Evolutionary conservation across 768 basidiomycete species (phyloP).

Genomic region (Kwoniella pini): DNA sequence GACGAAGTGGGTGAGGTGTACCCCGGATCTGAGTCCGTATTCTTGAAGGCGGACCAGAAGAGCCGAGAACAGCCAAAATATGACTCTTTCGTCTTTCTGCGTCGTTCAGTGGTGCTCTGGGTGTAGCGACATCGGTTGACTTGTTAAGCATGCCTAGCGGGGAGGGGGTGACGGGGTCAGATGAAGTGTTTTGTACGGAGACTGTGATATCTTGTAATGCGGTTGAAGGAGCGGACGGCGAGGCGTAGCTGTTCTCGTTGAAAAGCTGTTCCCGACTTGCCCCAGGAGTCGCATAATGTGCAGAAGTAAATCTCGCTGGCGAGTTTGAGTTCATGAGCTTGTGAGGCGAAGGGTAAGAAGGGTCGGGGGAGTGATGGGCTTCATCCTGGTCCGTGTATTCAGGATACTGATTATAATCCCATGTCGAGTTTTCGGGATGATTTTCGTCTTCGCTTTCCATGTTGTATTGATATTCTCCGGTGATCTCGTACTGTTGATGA

Average conservation of each 20-base stretch:
- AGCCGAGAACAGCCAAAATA: constrained; percentile 44
- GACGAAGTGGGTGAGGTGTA: constrained; percentile 54
- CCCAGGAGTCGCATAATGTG: constrained; percentile 27
- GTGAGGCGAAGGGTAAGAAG: constrained; percentile 21
- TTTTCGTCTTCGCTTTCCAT: constrained; percentile 1
- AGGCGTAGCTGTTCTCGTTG: not conserved
- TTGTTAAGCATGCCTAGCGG: constrained; percentile 25
- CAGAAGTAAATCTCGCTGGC: constrained; percentile 4
- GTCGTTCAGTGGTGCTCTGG: constrained; percentile 42
- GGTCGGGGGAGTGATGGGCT: not conserved
- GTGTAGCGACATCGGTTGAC: constrained; percentile 30
- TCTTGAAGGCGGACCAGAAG: constrained; percentile 29
- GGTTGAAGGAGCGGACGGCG: constrained; percentile 5
- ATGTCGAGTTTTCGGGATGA: constrained; percentile 14
- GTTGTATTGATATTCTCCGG: constrained; percentile 10
- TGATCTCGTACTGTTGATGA: constrained; percentile 21
- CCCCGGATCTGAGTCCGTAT: constrained; percentile 23
- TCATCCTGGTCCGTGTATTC: constrained; percentile 19
- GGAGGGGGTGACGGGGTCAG: constrained; percentile 37
- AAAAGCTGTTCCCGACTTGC: constrained; percentile 10
- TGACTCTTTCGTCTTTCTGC: constrained; percentile 45
- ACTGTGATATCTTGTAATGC: constrained; percentile 34
- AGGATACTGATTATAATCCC: constrained; percentile 25
- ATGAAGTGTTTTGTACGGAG: constrained; percentile 26
- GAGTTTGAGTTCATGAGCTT: constrained; percentile 7